phyloP scores from a whole-genome alignment of 2,329 filamentous ascomycete species.

The Ramularia endophylla region DNA sequence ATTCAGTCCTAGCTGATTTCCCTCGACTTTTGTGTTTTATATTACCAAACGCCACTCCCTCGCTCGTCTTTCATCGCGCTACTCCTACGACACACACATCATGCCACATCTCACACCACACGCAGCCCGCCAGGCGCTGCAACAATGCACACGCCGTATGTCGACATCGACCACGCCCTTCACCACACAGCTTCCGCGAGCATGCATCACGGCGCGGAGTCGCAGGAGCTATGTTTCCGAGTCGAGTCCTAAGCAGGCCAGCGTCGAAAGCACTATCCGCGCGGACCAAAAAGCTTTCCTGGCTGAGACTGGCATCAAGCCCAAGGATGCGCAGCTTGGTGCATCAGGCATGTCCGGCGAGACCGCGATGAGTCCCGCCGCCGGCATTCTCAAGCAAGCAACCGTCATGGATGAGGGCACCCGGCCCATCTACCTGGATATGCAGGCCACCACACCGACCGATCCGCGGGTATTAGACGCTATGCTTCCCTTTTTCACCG shows the following conservation, averaged over 20 bases:
- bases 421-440: constrained; percentile 94
- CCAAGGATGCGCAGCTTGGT: constrained; percentile 54
- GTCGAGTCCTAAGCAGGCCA: constrained; percentile 70
- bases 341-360: constrained; percentile 54
- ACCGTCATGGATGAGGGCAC: constrained; percentile 89
- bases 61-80: constrained; percentile 10
- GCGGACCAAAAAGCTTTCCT: constrained; percentile 77
- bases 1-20: too few species aligned
- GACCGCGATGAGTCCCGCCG: constrained; percentile 64
- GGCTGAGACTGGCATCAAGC: constrained; percentile 49
- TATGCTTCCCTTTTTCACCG: constrained; percentile 92
- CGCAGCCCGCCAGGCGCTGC: constrained; percentile 68
- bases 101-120: constrained; percentile 54
- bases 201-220: constrained; percentile 32
- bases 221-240: constrained; percentile 70
- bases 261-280: constrained; percentile 81
- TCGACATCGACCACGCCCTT: constrained; percentile 35
- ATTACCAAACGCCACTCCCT: too few species aligned
- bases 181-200: constrained; percentile 35
- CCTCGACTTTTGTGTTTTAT: too few species aligned
- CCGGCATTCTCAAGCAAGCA: constrained; percentile 81
- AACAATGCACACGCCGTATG: constrained; percentile 49
- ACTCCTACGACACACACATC: too few species aligned
- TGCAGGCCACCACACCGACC: constrained; percentile 94
- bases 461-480: constrained; percentile 92